A percentile compares a stretch with the other conserved stretches of the same genome.
These are phyloP conservation scores for barrel medic (Medicago truncatula) DNA, from an alignment of 306 rosid species.

Conservation along the genomic window MtrunA17r5.0-ANR NC_053044.1:24464501-24465000, in stretches of 20 bases:
- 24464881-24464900: conserved; percentile 76
- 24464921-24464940: no score
- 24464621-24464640: conserved; percentile 55
- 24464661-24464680: no score
- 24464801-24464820: conserved; percentile 59
- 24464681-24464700: conserved; percentile 92
- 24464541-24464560: neutral
- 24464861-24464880: no score
- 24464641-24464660: no score
- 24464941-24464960: conserved; percentile 81
- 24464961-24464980: conserved; percentile 60
- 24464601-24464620: neutral
- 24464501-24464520: conserved; percentile 11
- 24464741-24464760: conserved; percentile 89
- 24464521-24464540: neutral
- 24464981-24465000: conserved; percentile 68
- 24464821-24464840: conserved; percentile 71
- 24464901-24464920: no score
- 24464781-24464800: conserved; percentile 85
- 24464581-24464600: neutral
- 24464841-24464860: no score
- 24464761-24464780: conserved; percentile 86
- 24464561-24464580: neutral
- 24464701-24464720: conserved; percentile 93
- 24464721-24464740: conserved; percentile 90